Base-by-base conservation (phyloP, 179 eudicot species). In the Vitellaria paradoxa region DNA sequence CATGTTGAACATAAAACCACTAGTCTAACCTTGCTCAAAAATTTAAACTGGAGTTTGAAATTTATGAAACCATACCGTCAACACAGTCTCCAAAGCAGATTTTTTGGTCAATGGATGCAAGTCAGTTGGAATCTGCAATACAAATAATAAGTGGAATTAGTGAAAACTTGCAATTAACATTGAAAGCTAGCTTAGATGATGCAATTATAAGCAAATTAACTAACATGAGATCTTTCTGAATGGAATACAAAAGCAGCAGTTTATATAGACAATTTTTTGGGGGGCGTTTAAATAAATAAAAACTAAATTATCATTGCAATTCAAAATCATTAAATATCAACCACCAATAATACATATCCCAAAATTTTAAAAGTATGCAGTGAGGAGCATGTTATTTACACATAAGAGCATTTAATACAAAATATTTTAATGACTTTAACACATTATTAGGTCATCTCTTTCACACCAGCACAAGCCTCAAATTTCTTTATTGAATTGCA, bases 81-180 rank as follows among this genome's bases (percentile, higher is more conserved):
- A 86, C 74, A 95, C 99, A 69, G 99, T 96, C 88, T 96, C 99
- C 87, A 96, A 83, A 50, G 98, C 82, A 78, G 98, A 91, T 82
- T 93, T 96, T 73, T 88, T 91, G 3, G 99, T 93, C 65, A 77
- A 81, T 68, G 97, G 97, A 87, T 96, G 99, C 85, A 96, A 65
- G 75, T 91, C 98, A 30, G 86, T 91, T 23, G 98, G 98, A 79
- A 96, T 96, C 99, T 96, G 98, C 76, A 76, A 77, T 21, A 60
- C 20, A 72, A 17, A 79, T 3, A 61, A 26, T 47, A 60, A 78
- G 65, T 53, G 59, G 61, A 85, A 60, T 15, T 77, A 40, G 55
- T 15, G 52, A 49, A 73, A 73, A 52, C 45, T 24, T n/a, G 68
- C 14, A 77, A 11, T 6, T 18, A 20, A 15, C 37, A 18, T 60